Conservation (phyloP, 2,329 filamentous ascomycete genomes). For the Colletotrichum sp. region DNA sequence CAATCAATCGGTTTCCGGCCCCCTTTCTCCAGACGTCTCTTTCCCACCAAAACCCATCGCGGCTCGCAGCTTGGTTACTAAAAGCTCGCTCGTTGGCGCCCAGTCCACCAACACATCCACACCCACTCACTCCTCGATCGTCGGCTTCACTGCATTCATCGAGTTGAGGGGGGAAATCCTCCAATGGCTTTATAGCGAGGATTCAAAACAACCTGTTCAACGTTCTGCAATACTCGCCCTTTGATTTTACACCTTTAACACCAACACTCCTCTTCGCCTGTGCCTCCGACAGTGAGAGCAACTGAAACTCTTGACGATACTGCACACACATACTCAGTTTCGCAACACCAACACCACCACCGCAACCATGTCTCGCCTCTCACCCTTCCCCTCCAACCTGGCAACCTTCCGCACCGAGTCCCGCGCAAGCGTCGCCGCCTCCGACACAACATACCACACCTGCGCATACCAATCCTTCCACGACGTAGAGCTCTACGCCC, state of each 20-base stretch:
- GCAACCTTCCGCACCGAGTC: conserved; percentile 32
- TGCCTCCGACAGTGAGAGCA: background rate
- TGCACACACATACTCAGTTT: background rate
- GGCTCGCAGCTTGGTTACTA: conserved; percentile 17
- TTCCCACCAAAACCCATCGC: background rate
- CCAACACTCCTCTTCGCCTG: background rate
- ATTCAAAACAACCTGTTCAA: background rate
- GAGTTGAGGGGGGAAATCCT: conserved; percentile 13
- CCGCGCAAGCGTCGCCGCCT: conserved; percentile 47
- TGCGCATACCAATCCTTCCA: conserved; percentile 52
- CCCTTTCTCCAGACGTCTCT: background rate
- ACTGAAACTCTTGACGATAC: background rate
- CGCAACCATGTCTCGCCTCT: conserved; percentile 20
- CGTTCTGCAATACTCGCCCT: conserved; percentile 5
- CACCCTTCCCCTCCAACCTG: conserved; percentile 19
- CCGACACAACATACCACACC: conserved; percentile 51
- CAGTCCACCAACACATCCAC: background rate
- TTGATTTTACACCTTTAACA: background rate
- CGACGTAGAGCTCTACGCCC: conserved; percentile 53
- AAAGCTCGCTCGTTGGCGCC: conserved; percentile 17
- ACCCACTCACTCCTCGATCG: background rate
- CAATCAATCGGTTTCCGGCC: background rate
- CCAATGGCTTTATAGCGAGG: conserved; percentile 9
- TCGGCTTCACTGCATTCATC: background rate
- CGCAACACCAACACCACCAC: background rate